Conservation (phyloP, 306 rosid species). For the Begonia peltatifolia region DNA sequence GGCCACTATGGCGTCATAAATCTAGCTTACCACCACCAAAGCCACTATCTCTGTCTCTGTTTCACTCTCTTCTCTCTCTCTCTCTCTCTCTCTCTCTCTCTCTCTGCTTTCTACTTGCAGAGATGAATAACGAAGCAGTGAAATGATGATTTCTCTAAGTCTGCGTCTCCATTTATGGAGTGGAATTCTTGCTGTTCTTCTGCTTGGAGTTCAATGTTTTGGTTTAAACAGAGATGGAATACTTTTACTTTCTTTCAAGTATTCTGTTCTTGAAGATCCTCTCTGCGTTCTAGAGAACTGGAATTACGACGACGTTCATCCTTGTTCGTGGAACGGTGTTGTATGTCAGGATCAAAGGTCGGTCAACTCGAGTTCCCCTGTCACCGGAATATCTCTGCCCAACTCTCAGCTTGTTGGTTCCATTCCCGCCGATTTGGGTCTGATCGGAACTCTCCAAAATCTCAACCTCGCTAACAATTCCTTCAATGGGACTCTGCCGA, state of each 20-base stretch:
- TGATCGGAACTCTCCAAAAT: conserved; percentile 40
- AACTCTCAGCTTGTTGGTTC: conserved; percentile 54
- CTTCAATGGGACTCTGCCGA: conserved; percentile 65
- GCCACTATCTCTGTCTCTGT: conserved; percentile 3
- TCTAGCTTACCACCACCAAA: conserved; percentile 9
- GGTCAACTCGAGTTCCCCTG: conserved; percentile 13
- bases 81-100: conserved; percentile 4
- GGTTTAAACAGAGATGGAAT: conserved; percentile 45
- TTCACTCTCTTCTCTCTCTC: conserved; percentile 5
- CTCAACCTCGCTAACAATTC: conserved; percentile 79
- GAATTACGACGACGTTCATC: conserved; percentile 40
- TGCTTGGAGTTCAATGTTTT: conserved; percentile 18
- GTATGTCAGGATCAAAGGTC: conserved; percentile 12
- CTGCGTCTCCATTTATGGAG: conserved; percentile 18
- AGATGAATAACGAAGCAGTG: conserved; percentile 27
- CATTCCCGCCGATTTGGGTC: conserved; percentile 58
- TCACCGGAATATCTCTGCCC: conserved; percentile 35
- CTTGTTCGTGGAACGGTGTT: conserved; percentile 83
- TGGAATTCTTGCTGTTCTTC: conserved; percentile 10
- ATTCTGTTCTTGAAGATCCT: conserved; percentile 51
- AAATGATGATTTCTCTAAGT: conserved; percentile 28
- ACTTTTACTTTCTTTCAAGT: conserved; percentile 48
- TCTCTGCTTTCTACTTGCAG: conserved; percentile 8
- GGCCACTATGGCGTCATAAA: conserved; percentile 31
- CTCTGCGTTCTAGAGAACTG: conserved; percentile 24